These are phyloP conservation scores for Syzygium grande DNA, from an alignment of 345 rosid species.

Conservation along the genomic window DNA sequence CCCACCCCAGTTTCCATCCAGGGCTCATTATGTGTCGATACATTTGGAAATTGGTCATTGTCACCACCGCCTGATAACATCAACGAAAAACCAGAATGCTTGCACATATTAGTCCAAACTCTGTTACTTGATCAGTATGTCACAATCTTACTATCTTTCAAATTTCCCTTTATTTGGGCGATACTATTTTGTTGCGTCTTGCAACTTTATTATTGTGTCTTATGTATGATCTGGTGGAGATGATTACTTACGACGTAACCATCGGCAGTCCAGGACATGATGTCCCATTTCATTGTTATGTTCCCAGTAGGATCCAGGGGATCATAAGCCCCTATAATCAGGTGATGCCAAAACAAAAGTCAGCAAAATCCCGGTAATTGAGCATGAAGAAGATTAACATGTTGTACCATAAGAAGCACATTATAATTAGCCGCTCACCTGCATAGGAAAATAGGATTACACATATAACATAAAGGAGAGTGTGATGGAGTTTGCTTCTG, in stretches of 20 bases:
- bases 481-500: not conserved
- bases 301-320: conserved; percentile 2
- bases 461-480: not conserved
- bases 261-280: conserved; percentile 5
- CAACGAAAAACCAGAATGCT: not conserved
- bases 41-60: conserved; percentile 31
- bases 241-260: conserved; percentile 11
- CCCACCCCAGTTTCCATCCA: conserved; percentile 41
- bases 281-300: conserved; percentile 5
- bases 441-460: not conserved
- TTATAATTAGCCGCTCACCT: not conserved
- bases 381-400: not conserved
- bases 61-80: conserved; percentile 30
- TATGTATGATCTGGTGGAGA: not conserved
- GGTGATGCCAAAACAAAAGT: not conserved
- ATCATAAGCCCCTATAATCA: not conserved
- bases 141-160: not conserved
- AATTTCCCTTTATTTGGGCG: not conserved
- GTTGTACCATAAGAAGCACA: not conserved
- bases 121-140: not conserved
- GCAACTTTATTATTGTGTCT: not conserved
- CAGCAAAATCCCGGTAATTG: not conserved
- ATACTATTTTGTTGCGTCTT: not conserved
- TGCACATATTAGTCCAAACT: not conserved
- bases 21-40: conserved; percentile 35